Conservation (phyloP, 768 basidiomycete species). For the Phanerochaete carnosa region DNA sequence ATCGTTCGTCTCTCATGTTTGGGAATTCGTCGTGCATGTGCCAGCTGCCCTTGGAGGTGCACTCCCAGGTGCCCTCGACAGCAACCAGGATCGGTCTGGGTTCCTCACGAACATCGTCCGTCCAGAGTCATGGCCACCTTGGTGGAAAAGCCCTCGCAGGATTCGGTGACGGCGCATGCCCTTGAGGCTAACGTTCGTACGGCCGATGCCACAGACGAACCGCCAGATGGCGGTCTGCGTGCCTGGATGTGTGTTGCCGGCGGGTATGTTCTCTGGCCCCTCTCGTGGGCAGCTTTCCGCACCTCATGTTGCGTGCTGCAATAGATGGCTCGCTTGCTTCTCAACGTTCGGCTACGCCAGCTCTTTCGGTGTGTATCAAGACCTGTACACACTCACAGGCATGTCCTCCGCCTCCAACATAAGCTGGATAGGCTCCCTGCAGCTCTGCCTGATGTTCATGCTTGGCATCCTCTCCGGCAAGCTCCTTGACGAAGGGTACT, state of each 20-base stretch:
- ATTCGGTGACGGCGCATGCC: not conserved
- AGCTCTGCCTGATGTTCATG: slow-evolving; percentile 22
- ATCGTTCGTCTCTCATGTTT: too few species aligned
- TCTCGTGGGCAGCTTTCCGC: not conserved
- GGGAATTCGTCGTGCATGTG: too few species aligned
- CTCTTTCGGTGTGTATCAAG: slow-evolving; percentile 29
- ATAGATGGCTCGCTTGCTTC: slow-evolving; percentile 22
- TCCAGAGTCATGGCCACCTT: not conserved
- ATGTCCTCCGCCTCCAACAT: not conserved
- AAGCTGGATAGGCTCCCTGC: slow-evolving; percentile 27
- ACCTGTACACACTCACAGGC: slow-evolving; percentile 8
- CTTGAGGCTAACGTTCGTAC: not conserved
- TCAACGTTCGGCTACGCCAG: slow-evolving; percentile 23
- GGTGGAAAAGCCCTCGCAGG: not conserved
- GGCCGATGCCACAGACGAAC: not conserved
- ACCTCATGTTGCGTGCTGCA: not conserved
- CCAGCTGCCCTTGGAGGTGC: too few species aligned
- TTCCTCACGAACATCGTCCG: too few species aligned
- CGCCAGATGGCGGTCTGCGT: slow-evolving; percentile 13
- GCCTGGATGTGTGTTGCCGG: slow-evolving; percentile 22
- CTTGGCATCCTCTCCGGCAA: slow-evolving; percentile 20
- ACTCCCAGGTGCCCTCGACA: too few species aligned
- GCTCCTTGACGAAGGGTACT: slow-evolving; percentile 34
- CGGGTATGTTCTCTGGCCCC: slow-evolving; percentile 14
- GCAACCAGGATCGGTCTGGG: too few species aligned